phyloP scores from a whole-genome alignment of 2,329 filamentous ascomycete genomes.

The Decorospora gaudefroyi region DNA sequence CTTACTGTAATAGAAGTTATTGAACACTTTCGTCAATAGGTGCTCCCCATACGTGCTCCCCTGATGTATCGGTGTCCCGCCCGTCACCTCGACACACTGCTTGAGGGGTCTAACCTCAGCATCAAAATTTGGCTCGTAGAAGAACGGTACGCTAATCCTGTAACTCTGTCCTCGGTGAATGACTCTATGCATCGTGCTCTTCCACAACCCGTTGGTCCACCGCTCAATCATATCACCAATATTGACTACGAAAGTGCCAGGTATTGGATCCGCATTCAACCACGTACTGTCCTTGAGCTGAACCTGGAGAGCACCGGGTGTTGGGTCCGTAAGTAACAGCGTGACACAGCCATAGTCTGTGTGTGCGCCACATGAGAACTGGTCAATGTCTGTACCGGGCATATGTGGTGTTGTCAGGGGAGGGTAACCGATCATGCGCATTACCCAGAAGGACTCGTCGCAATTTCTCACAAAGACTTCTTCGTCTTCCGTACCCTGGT shows the following conservation, averaged over 20 bases:
- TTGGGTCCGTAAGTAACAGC: constrained; percentile 53
- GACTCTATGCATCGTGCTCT: constrained; percentile 53
- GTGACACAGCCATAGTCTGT: constrained; percentile 56
- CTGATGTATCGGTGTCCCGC: constrained; percentile 36
- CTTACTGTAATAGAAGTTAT: constrained; percentile 49
- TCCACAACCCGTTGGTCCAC: constrained; percentile 53
- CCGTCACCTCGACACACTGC: constrained; percentile 45
- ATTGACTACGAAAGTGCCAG: constrained; percentile 55
- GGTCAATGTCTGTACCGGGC: constrained; percentile 18
- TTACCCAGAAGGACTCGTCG: constrained; percentile 47
- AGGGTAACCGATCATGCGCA: constrained; percentile 50
- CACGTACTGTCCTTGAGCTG: constrained; percentile 50
- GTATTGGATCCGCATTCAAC: constrained; percentile 53
- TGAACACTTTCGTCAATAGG: constrained; percentile 49
- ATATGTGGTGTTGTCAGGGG: constrained; percentile 23
- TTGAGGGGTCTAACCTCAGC: constrained; percentile 47
- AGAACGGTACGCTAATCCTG: constrained; percentile 55
- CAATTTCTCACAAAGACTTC: constrained; percentile 43
- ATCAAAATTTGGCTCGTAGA: constrained; percentile 55
- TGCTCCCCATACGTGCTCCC: constrained; percentile 51
- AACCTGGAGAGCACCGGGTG: constrained; percentile 52
- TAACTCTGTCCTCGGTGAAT: constrained; percentile 49
- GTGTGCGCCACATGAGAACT: constrained; percentile 50
- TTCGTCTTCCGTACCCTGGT: constrained; percentile 25
- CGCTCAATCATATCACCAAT: constrained; percentile 57